Conservation (phyloP, 1,284 basidiomycete genomes). For the Ganoderma lingzhi region DNA sequence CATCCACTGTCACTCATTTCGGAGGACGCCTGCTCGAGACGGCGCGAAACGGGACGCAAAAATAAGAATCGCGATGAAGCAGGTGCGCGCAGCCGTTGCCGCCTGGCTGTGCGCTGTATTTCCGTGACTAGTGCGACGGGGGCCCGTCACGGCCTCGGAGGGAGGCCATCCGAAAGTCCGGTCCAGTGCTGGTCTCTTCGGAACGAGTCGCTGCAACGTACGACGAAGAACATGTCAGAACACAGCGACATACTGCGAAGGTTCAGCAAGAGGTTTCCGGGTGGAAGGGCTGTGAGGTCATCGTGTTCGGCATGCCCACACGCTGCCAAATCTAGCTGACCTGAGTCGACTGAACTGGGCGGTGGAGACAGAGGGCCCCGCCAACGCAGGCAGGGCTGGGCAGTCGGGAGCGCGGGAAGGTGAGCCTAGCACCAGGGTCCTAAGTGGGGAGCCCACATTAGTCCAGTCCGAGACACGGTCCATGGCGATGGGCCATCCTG, state of each 20-base stretch:
- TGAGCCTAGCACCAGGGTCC: background rate
- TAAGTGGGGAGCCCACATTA: background rate
- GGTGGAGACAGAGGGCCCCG: background rate
- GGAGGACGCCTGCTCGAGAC: background rate
- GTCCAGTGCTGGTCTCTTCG: background rate
- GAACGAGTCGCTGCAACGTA: background rate
- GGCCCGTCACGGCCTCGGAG: background rate
- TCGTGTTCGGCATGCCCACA: conserved; percentile 21
- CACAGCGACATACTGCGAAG: background rate
- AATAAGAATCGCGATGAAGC: background rate
- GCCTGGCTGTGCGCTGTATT: background rate
- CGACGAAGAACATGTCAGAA: background rate
- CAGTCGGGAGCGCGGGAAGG: conserved; percentile 2
- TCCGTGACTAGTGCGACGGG: conserved; percentile 4
- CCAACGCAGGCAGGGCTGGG: background rate
- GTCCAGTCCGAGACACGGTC: conserved; percentile 4
- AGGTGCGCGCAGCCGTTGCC: conserved; percentile 11
- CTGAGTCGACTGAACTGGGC: conserved; percentile 1
- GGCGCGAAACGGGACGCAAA: conserved; percentile 7
- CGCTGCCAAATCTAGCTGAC: background rate
- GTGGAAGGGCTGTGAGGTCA: conserved; percentile 24
- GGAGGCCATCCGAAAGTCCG: no score
- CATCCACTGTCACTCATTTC: background rate
- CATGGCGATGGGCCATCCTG: conserved; percentile 16
- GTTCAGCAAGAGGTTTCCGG: background rate